Percentiles rank a stretch among this genome's conserved stretches.
phyloP scores from a whole-genome alignment of 164 flowering plant genomes.

The Santalum album region DNA sequence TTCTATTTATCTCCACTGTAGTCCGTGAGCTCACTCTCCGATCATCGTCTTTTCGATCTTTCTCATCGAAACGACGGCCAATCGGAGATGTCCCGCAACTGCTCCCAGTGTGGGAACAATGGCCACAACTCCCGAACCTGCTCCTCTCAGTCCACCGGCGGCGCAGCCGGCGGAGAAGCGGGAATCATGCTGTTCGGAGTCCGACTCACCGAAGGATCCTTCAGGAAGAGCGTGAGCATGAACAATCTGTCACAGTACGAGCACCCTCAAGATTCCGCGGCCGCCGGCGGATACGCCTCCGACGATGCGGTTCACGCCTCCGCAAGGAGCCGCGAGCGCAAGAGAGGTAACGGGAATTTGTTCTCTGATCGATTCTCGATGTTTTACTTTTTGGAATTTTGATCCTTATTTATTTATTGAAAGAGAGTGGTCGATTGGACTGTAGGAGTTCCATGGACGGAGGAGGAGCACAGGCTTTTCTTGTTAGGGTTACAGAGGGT shows the following conservation, averaged over 20 bases:
- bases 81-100: conserved; percentile 34
- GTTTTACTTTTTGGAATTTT: not conserved
- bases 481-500: conserved; percentile 67
- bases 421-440: not conserved
- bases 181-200: conserved; percentile 69
- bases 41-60: not conserved
- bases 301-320: conserved; percentile 79
- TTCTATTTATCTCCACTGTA: conserved; percentile 1
- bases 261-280: conserved; percentile 33
- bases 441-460: conserved; percentile 91
- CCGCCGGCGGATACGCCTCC: conserved; percentile 64
- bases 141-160: conserved; percentile 27
- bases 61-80: not conserved
- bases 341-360: conserved; percentile 48
- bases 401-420: not conserved
- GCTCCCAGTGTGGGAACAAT: conserved; percentile 57
- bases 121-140: conserved; percentile 68
- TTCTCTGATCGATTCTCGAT: not conserved
- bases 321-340: conserved; percentile 69
- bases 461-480: conserved; percentile 78
- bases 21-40: not conserved
- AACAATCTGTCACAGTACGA: conserved; percentile 46
- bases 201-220: conserved; percentile 27
- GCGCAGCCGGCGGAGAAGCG: conserved; percentile 12
- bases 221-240: conserved; percentile 58